These are phyloP conservation scores for Hygrophorus pudorinus DNA, from an alignment of 768 basidiomycete species.

Conservation along the genomic window DNA sequence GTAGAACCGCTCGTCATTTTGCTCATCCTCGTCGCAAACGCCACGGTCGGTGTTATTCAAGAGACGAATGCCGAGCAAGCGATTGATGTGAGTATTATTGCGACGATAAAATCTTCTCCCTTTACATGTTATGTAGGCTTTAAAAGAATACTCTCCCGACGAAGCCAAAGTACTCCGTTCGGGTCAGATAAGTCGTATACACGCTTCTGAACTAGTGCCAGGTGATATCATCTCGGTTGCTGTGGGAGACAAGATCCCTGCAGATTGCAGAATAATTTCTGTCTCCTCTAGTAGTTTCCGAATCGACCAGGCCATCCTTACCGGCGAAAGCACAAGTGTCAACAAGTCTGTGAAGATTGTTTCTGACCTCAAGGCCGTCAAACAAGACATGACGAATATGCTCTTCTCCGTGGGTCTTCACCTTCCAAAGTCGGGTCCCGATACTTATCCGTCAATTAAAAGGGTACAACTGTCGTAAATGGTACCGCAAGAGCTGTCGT, in stretches of 20 bases:
- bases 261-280: constrained; percentile 84
- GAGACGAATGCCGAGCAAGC: constrained; percentile 95
- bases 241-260: constrained; percentile 93
- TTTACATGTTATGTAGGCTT: constrained; percentile 44
- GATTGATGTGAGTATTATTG: constrained; percentile 69
- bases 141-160: constrained; percentile 96
- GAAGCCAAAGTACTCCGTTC: constrained; percentile 85
- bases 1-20: constrained; percentile 95
- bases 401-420: constrained; percentile 66
- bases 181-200: constrained; percentile 59
- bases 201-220: constrained; percentile 85
- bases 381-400: constrained; percentile 98
- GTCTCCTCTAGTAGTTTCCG: constrained; percentile 91
- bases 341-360: constrained; percentile 68
- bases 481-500: constrained; percentile 85
- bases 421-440: background rate
- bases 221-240: constrained; percentile 88
- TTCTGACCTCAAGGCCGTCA: constrained; percentile 70
- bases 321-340: constrained; percentile 87
- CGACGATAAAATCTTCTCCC: background rate
- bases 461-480: constrained; percentile 96
- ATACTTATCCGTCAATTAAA: constrained; percentile 4
- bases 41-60: constrained; percentile 95
- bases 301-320: constrained; percentile 93
- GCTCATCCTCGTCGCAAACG: constrained; percentile 92